A percentile compares a stretch with the other conserved stretches of the same genome.
phyloP scores from a whole-genome alignment of 495 filamentous ascomycete genomes.

The Xylaria acuta region DNA sequence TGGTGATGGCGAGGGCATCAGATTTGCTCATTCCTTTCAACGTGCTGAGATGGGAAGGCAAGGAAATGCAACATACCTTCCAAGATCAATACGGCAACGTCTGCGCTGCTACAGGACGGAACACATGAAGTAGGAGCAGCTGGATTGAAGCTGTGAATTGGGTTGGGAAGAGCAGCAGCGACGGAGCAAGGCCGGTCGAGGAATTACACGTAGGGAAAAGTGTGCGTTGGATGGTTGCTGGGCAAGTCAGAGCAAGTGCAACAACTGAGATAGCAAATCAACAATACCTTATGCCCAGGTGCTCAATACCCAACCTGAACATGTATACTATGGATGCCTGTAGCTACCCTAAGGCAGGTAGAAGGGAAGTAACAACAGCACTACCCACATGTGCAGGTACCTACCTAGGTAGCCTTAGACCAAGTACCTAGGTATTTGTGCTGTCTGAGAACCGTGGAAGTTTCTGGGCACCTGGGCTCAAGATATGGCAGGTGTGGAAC shows the following conservation, averaged over 20 bases:
- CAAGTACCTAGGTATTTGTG: too few species aligned
- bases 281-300: background rate
- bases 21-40: background rate
- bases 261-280: background rate
- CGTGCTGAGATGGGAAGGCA: background rate
- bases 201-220: background rate
- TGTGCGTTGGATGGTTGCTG: background rate
- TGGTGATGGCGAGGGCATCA: background rate
- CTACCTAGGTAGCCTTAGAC: too few species aligned
- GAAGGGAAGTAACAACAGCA: background rate
- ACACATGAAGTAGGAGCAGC: background rate
- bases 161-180: background rate
- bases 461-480: background rate
- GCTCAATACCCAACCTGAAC: background rate
- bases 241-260: background rate
- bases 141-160: background rate
- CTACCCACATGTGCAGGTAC: background rate
- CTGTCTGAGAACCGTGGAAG: background rate
- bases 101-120: conserved; percentile 10
- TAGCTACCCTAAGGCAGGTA: background rate
- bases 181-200: background rate
- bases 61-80: conserved; percentile 25
- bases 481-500: background rate
- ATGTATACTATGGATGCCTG: too few species aligned
- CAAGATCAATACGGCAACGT: background rate